These are phyloP conservation scores for Aspergillus novofumigatus DNA, from an alignment of 2,329 filamentous ascomycete species.

Conservation along the genomic window DNA sequence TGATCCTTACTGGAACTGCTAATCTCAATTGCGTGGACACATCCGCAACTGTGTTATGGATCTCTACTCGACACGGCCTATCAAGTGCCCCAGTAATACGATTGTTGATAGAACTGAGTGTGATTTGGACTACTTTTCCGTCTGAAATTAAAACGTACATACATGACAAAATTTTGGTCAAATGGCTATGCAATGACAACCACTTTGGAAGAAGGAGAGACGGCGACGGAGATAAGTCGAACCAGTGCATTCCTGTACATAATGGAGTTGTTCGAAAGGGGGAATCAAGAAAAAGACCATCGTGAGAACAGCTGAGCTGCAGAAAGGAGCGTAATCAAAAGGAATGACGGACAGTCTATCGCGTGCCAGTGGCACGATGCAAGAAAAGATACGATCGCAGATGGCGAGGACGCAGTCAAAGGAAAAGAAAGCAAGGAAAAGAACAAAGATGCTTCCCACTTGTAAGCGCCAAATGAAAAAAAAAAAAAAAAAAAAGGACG, in stretches of 20 bases:
- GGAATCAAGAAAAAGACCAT: conserved; percentile 5
- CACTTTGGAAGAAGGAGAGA: not conserved
- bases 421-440: conserved; percentile 14
- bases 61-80: not conserved
- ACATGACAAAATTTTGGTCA: not conserved
- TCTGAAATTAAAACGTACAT: not conserved
- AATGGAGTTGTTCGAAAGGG: not conserved
- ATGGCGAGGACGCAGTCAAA: conserved; percentile 12
- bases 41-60: not conserved
- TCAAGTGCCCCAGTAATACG: not conserved
- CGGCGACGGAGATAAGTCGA: not conserved
- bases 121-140: not conserved
- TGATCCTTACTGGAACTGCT: not conserved
- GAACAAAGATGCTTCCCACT: conserved; percentile 16
- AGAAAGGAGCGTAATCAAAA: conserved; percentile 15
- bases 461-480: conserved; percentile 25
- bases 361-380: not conserved
- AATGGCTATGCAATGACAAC: not conserved
- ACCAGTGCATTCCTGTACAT: not conserved
- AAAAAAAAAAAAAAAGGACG: conserved; percentile 20
- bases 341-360: conserved; percentile 18
- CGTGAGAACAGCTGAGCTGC: conserved; percentile 10
- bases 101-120: not conserved
- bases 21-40: not conserved
- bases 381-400: conserved; percentile 2